A percentile compares a stretch with the other conserved stretches of the same genome.
phyloP scores from a whole-genome alignment of 2,329 filamentous ascomycete species.

The Colletotrichum spinosum region DNA sequence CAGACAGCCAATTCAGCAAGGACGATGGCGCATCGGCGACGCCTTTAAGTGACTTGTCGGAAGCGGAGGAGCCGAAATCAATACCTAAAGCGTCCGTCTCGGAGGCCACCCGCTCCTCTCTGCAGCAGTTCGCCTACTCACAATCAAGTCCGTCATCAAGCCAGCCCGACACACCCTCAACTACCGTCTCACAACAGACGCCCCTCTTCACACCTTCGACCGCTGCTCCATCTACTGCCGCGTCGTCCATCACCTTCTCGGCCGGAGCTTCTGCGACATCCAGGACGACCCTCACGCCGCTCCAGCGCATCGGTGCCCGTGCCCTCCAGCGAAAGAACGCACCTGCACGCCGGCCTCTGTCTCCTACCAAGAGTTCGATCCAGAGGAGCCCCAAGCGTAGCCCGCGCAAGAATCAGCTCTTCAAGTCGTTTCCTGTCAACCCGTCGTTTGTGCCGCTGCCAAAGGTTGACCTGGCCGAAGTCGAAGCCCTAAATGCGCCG shows the following conservation, averaged over 20 bases:
- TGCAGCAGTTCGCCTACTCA: constrained; percentile 43
- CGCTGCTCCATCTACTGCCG: constrained; percentile 52
- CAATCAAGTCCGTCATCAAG: constrained; percentile 31
- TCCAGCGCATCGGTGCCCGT: constrained; percentile 64
- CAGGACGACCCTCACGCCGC: constrained; percentile 60
- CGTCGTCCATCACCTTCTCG: constrained; percentile 56
- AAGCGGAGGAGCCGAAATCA: constrained; percentile 10
- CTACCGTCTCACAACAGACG: constrained; percentile 45
- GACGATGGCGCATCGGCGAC: constrained; percentile 28
- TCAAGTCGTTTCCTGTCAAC: constrained; percentile 57
- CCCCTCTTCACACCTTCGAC: constrained; percentile 43
- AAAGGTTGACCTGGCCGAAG: constrained; percentile 63
- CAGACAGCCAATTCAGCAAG: constrained; percentile 36
- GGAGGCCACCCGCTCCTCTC: constrained; percentile 18
- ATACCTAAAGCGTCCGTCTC: background rate
- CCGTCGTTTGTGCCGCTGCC: constrained; percentile 67
- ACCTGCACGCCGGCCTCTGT: constrained; percentile 41
- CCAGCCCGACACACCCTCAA: constrained; percentile 46
- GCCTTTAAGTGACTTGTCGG: constrained; percentile 28
- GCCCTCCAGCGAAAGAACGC: constrained; percentile 51
- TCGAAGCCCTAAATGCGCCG: constrained; percentile 61
- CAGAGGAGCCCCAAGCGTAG: constrained; percentile 39
- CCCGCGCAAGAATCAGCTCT: constrained; percentile 39
- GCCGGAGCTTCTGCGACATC: constrained; percentile 45
- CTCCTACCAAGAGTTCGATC: constrained; percentile 31